These are phyloP conservation scores for Calonectria naviculata DNA, from an alignment of 2,329 filamentous ascomycete genomes.

Conservation along the genomic window DNA sequence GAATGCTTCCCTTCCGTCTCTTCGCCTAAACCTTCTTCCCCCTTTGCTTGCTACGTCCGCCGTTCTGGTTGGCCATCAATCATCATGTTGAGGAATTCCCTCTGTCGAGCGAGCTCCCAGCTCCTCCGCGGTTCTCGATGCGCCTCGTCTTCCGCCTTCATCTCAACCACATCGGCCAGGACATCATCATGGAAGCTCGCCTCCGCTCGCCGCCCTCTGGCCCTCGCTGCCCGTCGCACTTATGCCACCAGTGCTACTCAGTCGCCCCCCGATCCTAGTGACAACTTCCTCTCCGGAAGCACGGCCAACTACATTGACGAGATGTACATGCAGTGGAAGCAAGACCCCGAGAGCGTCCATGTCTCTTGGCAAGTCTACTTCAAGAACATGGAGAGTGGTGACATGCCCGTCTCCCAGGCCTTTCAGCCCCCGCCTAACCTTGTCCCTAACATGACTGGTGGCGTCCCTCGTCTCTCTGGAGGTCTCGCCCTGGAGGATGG, in stretches of 20 bases:
- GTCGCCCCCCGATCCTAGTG: conserved; percentile 80
- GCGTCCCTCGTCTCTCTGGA: conserved; percentile 78
- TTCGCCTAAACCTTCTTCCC: conserved; percentile 30
- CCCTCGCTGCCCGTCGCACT: conserved; percentile 61
- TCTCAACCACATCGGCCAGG: conserved; percentile 52
- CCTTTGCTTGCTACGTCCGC: conserved; percentile 32
- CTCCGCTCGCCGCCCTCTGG: conserved; percentile 60
- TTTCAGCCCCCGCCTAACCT: conserved; percentile 96
- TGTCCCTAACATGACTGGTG: conserved; percentile 83
- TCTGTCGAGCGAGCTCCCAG: conserved; percentile 73
- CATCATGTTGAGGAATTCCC: conserved; percentile 77
- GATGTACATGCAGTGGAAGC: conserved; percentile 99
- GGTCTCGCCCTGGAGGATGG: conserved; percentile 75
- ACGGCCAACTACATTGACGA: conserved; percentile 99
- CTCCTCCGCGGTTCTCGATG: conserved; percentile 67
- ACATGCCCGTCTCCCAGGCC: conserved; percentile 97
- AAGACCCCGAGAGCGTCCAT: conserved; percentile 92
- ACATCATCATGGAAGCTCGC: conserved; percentile 58
- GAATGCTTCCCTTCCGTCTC: conserved; percentile 44
- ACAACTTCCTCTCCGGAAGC: conserved; percentile 96
- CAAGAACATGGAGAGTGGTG: conserved; percentile 98
- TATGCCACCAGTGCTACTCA: conserved; percentile 65
- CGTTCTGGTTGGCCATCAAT: conserved; percentile 35
- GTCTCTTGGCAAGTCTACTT: conserved; percentile 99
- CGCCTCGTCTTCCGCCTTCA: conserved; percentile 53